Conservation (phyloP, 2,329 filamentous ascomycete genomes). For the Ilyonectria robusta region DNA sequence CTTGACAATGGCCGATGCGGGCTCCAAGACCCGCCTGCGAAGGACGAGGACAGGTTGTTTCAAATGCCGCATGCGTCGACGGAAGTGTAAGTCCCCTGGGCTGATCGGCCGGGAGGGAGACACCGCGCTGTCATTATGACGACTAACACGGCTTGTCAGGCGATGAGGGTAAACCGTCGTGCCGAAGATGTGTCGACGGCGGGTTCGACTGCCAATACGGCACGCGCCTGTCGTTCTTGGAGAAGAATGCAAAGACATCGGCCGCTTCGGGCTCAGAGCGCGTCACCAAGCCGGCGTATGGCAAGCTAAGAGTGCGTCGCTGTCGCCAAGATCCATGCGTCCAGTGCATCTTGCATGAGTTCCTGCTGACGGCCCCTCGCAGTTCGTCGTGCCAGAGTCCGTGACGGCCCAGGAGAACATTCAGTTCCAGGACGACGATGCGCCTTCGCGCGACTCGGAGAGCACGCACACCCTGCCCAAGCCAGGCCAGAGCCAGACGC, state of each 20-base stretch:
- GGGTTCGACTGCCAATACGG: constrained; percentile 65
- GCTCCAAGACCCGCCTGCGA: constrained; percentile 44
- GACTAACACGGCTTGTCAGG: constrained; percentile 51
- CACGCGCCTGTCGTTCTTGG: constrained; percentile 61
- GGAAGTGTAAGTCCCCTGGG: constrained; percentile 59
- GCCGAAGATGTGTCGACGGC: constrained; percentile 62
- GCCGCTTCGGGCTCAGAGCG: constrained; percentile 24
- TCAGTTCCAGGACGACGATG: constrained; percentile 24
- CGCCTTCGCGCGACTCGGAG: constrained; percentile 13
- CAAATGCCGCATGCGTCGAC: constrained; percentile 62
- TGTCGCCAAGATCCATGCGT: constrained; percentile 5
- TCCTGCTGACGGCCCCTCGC: constrained; percentile 10
- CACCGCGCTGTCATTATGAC: background rate
- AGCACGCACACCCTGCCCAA: constrained; percentile 13
- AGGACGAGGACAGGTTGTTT: constrained; percentile 62
- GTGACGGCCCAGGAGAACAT: constrained; percentile 26
- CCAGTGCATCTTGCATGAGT: constrained; percentile 11
- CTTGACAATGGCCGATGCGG: constrained; percentile 34
- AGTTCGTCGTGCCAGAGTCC: constrained; percentile 43
- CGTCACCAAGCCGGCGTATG: constrained; percentile 39
- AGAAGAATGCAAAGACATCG: constrained; percentile 63
- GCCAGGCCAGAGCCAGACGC: constrained; percentile 7
- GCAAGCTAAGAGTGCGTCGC: constrained; percentile 39
- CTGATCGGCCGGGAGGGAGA: background rate
- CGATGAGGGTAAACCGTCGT: constrained; percentile 65